These are phyloP conservation scores for Fusarium acutatum DNA, from an alignment of 2,329 filamentous ascomycete species.

Conservation along the genomic window DNA sequence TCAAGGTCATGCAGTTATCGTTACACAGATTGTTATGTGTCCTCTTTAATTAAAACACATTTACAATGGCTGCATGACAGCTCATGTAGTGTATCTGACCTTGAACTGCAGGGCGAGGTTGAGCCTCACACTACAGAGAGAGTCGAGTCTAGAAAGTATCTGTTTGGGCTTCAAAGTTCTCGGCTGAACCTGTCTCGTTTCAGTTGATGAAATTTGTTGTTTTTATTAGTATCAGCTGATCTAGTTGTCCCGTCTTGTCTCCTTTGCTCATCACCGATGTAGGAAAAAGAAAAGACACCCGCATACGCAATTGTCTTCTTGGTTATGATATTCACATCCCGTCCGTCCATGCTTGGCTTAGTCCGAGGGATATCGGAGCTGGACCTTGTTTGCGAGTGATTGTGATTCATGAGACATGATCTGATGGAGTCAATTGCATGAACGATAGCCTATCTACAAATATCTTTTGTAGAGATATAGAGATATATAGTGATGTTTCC, in stretches of 20 bases:
- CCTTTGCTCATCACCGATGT: background rate
- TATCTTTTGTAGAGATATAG: background rate
- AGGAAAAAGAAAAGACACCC: constrained; percentile 23
- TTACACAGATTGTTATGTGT: background rate
- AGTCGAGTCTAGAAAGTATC: background rate
- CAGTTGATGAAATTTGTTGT: background rate
- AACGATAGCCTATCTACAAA: background rate
- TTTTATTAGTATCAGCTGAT: background rate
- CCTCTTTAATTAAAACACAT: background rate
- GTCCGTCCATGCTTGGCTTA: background rate
- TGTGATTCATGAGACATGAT: background rate
- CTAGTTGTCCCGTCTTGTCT: background rate
- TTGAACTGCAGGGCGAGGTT: background rate
- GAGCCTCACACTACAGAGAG: background rate
- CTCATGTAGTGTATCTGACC: background rate
- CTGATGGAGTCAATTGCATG: background rate
- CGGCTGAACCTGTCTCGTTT: background rate
- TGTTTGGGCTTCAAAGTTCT: background rate
- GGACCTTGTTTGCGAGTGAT: background rate
- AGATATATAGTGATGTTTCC: background rate
- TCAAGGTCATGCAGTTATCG: background rate
- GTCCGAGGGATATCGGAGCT: background rate
- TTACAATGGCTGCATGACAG: background rate
- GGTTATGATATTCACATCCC: background rate
- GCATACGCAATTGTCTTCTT: constrained; percentile 1